Evolutionary conservation across 1,284 basidiomycete genomes (phyloP).

Genomic region (Gomphus bonarii): DNA sequence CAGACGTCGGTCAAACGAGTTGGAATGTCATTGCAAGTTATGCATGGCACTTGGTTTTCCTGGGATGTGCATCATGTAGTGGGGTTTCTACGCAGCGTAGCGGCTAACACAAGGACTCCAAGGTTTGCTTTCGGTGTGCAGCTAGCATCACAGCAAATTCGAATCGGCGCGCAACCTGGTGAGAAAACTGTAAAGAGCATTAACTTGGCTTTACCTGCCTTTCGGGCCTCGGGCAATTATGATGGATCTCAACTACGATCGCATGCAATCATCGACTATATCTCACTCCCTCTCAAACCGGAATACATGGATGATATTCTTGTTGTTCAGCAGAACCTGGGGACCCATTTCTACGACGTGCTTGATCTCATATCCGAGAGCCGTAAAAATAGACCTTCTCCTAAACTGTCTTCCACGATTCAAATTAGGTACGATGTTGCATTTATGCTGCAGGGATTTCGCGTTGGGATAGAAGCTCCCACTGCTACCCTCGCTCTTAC

Average conservation of each 20-base stretch:
- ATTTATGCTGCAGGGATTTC: conserved; percentile 64
- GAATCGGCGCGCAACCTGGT: conserved; percentile 25
- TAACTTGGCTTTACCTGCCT: conserved; percentile 52
- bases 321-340: conserved; percentile 75
- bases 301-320: conserved; percentile 73
- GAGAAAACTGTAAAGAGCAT: conserved; percentile 28
- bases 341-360: conserved; percentile 76
- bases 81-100: conserved; percentile 32
- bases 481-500: conserved; percentile 65
- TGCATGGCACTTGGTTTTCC: conserved; percentile 76
- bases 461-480: conserved; percentile 61
- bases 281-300: conserved; percentile 65
- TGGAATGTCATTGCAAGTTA: conserved; percentile 60
- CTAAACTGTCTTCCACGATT: conserved; percentile 15
- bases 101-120: conserved; percentile 16
- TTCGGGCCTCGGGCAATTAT: conserved; percentile 49
- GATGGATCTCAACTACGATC: conserved; percentile 39
- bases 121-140: conserved; percentile 53
- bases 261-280: conserved; percentile 51
- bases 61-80: conserved; percentile 51
- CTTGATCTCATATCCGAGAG: conserved; percentile 53
- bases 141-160: conserved; percentile 51
- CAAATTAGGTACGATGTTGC: conserved; percentile 33
- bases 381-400: conserved; percentile 28
- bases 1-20: conserved; percentile 39